A percentile compares a stretch with the other conserved stretches of the same genome.
Conservation (phyloP, 345 rosid species). For the Passiflora organensis region DNA sequence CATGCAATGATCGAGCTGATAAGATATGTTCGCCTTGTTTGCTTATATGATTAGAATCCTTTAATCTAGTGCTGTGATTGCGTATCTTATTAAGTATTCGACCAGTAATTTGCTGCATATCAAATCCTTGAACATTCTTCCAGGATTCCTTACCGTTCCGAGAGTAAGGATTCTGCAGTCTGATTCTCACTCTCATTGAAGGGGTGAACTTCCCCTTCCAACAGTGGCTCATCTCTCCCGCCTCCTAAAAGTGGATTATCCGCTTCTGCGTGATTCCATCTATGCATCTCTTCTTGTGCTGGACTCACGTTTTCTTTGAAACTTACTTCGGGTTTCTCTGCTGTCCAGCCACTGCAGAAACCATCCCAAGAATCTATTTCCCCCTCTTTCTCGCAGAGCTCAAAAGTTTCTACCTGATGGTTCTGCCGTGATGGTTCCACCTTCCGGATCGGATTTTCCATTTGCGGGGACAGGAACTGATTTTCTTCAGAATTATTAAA, state of each 20-base stretch:
- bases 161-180: constrained; percentile 32
- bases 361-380: constrained; percentile 6
- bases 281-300: constrained; percentile 23
- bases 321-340: constrained; percentile 22
- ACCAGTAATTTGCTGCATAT: no score
- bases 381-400: neutral
- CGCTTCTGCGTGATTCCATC: constrained; percentile 30
- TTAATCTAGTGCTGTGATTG: neutral
- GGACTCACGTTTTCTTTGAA: constrained; percentile 39
- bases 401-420: constrained; percentile 1
- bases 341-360: constrained; percentile 3
- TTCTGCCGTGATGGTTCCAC: constrained; percentile 8
- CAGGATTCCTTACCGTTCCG: constrained; percentile 26
- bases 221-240: constrained; percentile 14
- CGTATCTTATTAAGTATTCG: neutral
- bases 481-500: constrained; percentile 41
- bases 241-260: constrained; percentile 37
- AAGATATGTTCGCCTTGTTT: neutral
- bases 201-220: constrained; percentile 43
- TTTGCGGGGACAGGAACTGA: constrained; percentile 6
- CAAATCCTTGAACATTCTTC: constrained; percentile 28
- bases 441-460: constrained; percentile 11
- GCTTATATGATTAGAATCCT: neutral
- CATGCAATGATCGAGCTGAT: neutral
- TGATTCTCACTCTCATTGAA: constrained; percentile 31